Evolutionary conservation across 2,329 filamentous ascomycete species (phyloP).

Genomic region (Atkinsonella texensis): DNA sequence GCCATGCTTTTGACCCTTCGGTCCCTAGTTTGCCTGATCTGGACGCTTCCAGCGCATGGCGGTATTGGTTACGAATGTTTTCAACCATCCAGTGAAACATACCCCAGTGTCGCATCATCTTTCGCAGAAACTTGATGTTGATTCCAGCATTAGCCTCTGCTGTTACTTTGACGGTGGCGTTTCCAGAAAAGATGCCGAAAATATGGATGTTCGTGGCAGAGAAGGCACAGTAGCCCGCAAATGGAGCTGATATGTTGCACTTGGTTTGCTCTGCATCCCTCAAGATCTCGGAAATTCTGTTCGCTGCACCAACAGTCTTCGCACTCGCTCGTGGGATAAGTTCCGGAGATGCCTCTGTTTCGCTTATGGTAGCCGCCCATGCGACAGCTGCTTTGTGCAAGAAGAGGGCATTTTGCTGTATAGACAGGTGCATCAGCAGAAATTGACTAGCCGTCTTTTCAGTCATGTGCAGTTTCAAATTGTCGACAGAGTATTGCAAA

Average conservation of each 20-base stretch:
- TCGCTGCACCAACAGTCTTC: slow-evolving; percentile 72
- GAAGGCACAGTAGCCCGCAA: slow-evolving; percentile 90
- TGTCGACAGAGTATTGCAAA: slow-evolving; percentile 68
- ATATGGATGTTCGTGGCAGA: slow-evolving; percentile 91
- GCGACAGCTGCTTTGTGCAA: slow-evolving; percentile 79
- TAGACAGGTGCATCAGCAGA: slow-evolving; percentile 78
- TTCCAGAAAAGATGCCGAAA: slow-evolving; percentile 80
- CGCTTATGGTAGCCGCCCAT: slow-evolving; percentile 49
- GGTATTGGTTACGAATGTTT: slow-evolving; percentile 80
- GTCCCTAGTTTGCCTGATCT: slow-evolving; percentile 47
- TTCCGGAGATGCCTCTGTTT: slow-evolving; percentile 59
- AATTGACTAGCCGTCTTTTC: slow-evolving; percentile 86
- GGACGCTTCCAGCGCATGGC: slow-evolving; percentile 71
- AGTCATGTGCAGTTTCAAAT: slow-evolving; percentile 71
- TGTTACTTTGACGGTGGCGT: slow-evolving; percentile 58
- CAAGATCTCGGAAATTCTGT: slow-evolving; percentile 73
- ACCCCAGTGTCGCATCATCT: slow-evolving; percentile 97
- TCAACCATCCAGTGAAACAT: slow-evolving; percentile 98
- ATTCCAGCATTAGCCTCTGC: slow-evolving; percentile 76
- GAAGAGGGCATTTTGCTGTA: slow-evolving; percentile 83
- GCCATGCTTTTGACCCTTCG: slow-evolving; percentile 37
- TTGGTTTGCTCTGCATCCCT: slow-evolving; percentile 57
- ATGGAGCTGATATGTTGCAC: slow-evolving; percentile 76
- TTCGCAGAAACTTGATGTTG: slow-evolving; percentile 81
- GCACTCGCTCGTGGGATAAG: slow-evolving; percentile 67